Base-by-base conservation (phyloP, 192 early-diverging fungal genomes). In the Funneliformis geosporum region DNA sequence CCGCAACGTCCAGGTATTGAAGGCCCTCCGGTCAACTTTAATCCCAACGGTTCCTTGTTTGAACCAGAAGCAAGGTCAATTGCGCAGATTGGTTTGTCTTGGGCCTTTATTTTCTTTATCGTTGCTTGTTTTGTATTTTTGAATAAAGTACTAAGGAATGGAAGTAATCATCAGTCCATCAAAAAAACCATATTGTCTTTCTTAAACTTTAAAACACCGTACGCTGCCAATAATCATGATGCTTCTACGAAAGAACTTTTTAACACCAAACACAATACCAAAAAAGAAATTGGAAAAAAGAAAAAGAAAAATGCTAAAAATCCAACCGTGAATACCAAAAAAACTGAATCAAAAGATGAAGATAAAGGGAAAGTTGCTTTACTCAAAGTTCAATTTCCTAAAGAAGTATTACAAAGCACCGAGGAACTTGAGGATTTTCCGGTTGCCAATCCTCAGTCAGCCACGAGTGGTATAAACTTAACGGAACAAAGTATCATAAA, bases 231-330 rank as follows among this genome's bases (percentile, higher is more conserved):
- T 16, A 55, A 28, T 33, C 4, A 65, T 28, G 28, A 27, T 65
- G 9, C 25, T 25, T 27, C 8, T 28, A 65, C 27, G 9, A 40
- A 42, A 40, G 21, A 16, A 44, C 7, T n/a, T 21, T 40, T 40
- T 25, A 55, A 55, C 16, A 43, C 67, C 2, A 33, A 68, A 10
- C 11, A 28, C 4, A 40, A 12, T 12, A 21, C 1, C 4, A 68
- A 68, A 42, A 68, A 68, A 68, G 66, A 68, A 18, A 8, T 21
- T 68, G 12, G 9, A 18, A 75, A 60, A 14, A 75, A 75, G 55
- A 75, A 75, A 39, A 75, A 75, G 38, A 60, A 61, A 60, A 16
- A 38, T 10, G 23, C 21, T 60, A 75, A 75, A 60, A 55, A 28
- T 9, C 28, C 73, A 33, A 61, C 59, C 7, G 59, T 75, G 0